phyloP scores from a whole-genome alignment of 2,329 filamentous ascomycete species.

The Arthrobotrys sinensis region DNA sequence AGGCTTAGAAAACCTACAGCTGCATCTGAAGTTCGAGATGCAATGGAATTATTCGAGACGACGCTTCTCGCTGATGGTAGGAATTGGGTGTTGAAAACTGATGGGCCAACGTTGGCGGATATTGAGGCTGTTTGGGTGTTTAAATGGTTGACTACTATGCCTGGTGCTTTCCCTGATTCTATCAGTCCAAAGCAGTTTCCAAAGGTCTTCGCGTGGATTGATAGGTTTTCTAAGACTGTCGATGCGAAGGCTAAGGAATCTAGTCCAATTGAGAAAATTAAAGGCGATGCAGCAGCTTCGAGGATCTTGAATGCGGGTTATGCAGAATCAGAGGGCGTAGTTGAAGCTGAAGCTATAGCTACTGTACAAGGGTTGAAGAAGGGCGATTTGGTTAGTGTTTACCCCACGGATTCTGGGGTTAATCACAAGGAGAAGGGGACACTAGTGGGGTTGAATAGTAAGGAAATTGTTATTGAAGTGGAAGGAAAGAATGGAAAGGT shows the following conservation, averaged over 20 bases:
- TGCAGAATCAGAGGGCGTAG: slow-evolving; percentile 69
- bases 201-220: slow-evolving; percentile 76
- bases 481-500: slow-evolving; percentile 32
- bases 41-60: slow-evolving; percentile 75
- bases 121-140: slow-evolving; percentile 79
- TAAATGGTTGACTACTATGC: slow-evolving; percentile 76
- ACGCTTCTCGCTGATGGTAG: slow-evolving; percentile 77
- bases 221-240: slow-evolving; percentile 73
- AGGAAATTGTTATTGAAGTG: slow-evolving; percentile 75
- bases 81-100: slow-evolving; percentile 74
- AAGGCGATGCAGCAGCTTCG: slow-evolving; percentile 73
- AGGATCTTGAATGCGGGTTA: slow-evolving; percentile 67
- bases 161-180: slow-evolving; percentile 72
- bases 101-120: slow-evolving; percentile 75
- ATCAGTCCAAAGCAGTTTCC: slow-evolving; percentile 74
- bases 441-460: slow-evolving; percentile 71
- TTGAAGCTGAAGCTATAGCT: slow-evolving; percentile 69
- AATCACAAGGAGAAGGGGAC: slow-evolving; percentile 74
- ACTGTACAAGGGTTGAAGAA: slow-evolving; percentile 73
- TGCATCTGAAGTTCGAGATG: slow-evolving; percentile 72
- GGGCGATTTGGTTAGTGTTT: slow-evolving; percentile 74
- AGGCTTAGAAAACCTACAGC: slow-evolving; percentile 69
- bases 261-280: slow-evolving; percentile 69
- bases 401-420: slow-evolving; percentile 76
- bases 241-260: slow-evolving; percentile 67